phyloP scores from a whole-genome alignment of 2,329 filamentous ascomycete genomes.

The Aspergillus brasiliensis region DNA sequence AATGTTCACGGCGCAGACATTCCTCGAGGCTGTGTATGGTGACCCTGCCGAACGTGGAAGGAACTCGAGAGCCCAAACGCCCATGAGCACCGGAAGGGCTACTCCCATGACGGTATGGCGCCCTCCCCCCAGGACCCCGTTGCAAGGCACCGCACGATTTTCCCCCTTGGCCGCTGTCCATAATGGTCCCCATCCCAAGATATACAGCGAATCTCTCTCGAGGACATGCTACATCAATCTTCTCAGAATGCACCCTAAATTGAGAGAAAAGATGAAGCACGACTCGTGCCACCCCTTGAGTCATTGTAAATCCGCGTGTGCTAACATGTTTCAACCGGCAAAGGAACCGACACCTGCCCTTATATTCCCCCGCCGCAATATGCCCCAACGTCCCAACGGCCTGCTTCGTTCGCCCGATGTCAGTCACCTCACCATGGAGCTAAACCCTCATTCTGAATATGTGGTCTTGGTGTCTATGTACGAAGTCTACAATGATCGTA shows the following conservation, averaged over 20 bases:
- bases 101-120: slow-evolving; percentile 48
- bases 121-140: slow-evolving; percentile 32
- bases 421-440: slow-evolving; percentile 66
- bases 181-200: neutral
- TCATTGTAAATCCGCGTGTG: slow-evolving; percentile 28
- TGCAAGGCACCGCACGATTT: slow-evolving; percentile 22
- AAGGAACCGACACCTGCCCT: slow-evolving; percentile 62
- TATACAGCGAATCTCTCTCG: neutral
- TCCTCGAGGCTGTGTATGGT: slow-evolving; percentile 76
- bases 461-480: slow-evolving; percentile 95
- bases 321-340: slow-evolving; percentile 44
- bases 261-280: slow-evolving; percentile 17
- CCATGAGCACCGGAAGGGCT: slow-evolving; percentile 58
- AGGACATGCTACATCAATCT: slow-evolving; percentile 9
- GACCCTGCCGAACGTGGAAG: slow-evolving; percentile 64
- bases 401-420: slow-evolving; percentile 76
- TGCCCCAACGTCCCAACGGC: slow-evolving; percentile 68
- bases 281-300: slow-evolving; percentile 19
- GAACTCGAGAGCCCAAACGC: slow-evolving; percentile 68
- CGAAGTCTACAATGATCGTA: slow-evolving; percentile 97
- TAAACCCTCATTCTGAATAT: slow-evolving; percentile 74
- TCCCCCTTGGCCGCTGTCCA: slow-evolving; percentile 12
- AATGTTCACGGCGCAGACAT: slow-evolving; percentile 71
- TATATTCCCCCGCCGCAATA: slow-evolving; percentile 58
- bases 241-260: slow-evolving; percentile 5